Evolutionary conservation across 768 basidiomycete genomes (phyloP).

Genomic region (Suillus americanus): DNA sequence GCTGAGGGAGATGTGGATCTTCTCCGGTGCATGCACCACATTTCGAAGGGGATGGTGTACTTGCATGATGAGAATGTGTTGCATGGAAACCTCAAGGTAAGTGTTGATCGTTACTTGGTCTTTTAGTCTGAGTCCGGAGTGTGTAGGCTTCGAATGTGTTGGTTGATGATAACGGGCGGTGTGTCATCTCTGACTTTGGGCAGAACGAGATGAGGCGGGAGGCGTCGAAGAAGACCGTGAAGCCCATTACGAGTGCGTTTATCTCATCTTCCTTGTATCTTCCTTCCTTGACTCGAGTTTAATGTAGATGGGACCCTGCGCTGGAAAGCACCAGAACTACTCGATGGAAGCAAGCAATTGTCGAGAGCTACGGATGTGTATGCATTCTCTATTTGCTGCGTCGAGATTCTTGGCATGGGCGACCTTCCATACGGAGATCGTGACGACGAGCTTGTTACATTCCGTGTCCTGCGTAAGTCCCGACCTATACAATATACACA

Average conservation of each 20-base stretch:
- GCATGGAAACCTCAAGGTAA: constrained; percentile 81
- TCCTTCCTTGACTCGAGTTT: not conserved
- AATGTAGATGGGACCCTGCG: constrained; percentile 58
- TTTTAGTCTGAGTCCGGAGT: not conserved
- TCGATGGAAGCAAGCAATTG: constrained; percentile 45
- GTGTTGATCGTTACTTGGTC: constrained; percentile 12
- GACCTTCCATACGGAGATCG: constrained; percentile 55
- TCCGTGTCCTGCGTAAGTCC: constrained; percentile 49
- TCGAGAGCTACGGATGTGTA: constrained; percentile 67
- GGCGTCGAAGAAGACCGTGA: constrained; percentile 58
- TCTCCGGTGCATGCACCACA: constrained; percentile 12
- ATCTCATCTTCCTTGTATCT: not conserved
- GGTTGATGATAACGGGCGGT: constrained; percentile 63
- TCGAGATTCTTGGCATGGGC: constrained; percentile 64
- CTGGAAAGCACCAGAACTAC: constrained; percentile 73
- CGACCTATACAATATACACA: constrained; percentile 13
- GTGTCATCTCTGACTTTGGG: constrained; percentile 81
- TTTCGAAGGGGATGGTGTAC: constrained; percentile 16
- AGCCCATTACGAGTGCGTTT: constrained; percentile 45
- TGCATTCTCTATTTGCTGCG: constrained; percentile 63
- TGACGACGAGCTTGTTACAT: constrained; percentile 51
- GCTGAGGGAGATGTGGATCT: not conserved
- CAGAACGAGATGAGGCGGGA: constrained; percentile 80
- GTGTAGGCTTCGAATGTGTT: constrained; percentile 73
- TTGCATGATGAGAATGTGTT: constrained; percentile 19